These are phyloP conservation scores for Globisporangium sylvaticum DNA, from an alignment of 352 stramenopile species.

Conservation along the genomic window DNA sequence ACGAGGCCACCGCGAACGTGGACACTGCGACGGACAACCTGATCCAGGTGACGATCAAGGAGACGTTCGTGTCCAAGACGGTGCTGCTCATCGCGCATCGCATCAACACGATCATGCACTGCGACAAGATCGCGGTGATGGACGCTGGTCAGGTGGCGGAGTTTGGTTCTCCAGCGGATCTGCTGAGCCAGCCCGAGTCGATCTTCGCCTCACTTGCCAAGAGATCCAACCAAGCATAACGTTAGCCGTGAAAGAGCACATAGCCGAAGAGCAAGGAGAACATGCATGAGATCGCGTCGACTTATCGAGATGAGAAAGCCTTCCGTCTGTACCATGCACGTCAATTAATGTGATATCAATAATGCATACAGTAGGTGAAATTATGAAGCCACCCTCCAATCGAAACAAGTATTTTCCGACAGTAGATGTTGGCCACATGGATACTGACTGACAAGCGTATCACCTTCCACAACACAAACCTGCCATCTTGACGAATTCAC, in stretches of 20 bases:
- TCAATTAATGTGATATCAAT: background rate
- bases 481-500: too few species aligned
- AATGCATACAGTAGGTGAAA: background rate
- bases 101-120: slow-evolving; percentile 95
- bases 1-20: slow-evolving; percentile 93
- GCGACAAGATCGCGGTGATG: slow-evolving; percentile 91
- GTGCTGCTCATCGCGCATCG: slow-evolving; percentile 94
- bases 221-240: slow-evolving; percentile 3
- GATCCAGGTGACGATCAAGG: slow-evolving; percentile 38
- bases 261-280: background rate
- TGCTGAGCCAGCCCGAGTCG: slow-evolving; percentile 44
- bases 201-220: slow-evolving; percentile 33
- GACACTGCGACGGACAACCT: slow-evolving; percentile 71
- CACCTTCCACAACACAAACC: too few species aligned
- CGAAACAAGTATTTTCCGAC: background rate
- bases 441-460: too few species aligned
- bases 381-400: background rate
- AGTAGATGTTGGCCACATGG: too few species aligned
- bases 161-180: slow-evolving; percentile 58
- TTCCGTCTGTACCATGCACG: background rate
- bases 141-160: slow-evolving; percentile 84
- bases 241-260: background rate
- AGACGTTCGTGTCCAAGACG: slow-evolving; percentile 82
- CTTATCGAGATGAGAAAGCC: background rate
- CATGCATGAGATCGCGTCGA: background rate